Evolutionary conservation across 768 basidiomycete species (phyloP).

Genomic region (Calocybe cyanea): DNA sequence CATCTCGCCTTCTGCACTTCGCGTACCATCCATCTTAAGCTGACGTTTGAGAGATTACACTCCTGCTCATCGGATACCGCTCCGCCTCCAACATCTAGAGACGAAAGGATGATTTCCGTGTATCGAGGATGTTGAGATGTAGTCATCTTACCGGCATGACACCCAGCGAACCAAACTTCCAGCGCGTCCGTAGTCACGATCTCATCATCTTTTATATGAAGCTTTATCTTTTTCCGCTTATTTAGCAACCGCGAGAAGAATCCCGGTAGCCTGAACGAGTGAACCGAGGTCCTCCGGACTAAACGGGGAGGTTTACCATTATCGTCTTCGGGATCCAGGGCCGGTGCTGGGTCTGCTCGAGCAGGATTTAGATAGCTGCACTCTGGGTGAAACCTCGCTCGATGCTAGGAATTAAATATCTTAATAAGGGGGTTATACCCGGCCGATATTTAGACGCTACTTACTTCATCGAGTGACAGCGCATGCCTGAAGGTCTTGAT

Average conservation of each 20-base stretch:
- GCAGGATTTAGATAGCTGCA: too few relatives aligned
- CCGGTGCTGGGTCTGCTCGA: conserved; percentile 62
- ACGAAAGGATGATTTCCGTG: too few relatives aligned
- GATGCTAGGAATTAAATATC: too few relatives aligned
- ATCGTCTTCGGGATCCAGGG: too few relatives aligned
- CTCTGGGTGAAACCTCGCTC: too few relatives aligned
- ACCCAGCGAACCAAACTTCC: conserved; percentile 81
- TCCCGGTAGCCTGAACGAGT: conserved; percentile 4
- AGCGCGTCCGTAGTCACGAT: conserved; percentile 45
- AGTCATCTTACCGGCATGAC: conserved; percentile 56
- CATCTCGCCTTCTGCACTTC: conserved; percentile 54
- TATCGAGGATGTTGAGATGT: too few relatives aligned
- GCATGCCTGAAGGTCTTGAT: conserved; percentile 78
- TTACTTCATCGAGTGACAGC: conserved; percentile 71
- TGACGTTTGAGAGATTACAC: conserved; percentile 52
- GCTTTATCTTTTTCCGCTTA: conserved; percentile 1
- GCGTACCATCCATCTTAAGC: conserved; percentile 78
- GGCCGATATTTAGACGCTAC: conserved; percentile 13
- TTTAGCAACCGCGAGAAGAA: conserved; percentile 6
- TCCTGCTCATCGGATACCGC: conserved; percentile 38
- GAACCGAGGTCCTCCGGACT: too few relatives aligned
- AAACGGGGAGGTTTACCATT: too few relatives aligned
- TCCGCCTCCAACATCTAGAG: conserved; percentile 71
- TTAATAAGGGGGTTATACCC: not conserved
- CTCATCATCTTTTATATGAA: conserved; percentile 6